These are phyloP conservation scores for Paratinospora sagittata DNA, from an alignment of 164 flowering plant species.

Conservation along the genomic window DNA sequence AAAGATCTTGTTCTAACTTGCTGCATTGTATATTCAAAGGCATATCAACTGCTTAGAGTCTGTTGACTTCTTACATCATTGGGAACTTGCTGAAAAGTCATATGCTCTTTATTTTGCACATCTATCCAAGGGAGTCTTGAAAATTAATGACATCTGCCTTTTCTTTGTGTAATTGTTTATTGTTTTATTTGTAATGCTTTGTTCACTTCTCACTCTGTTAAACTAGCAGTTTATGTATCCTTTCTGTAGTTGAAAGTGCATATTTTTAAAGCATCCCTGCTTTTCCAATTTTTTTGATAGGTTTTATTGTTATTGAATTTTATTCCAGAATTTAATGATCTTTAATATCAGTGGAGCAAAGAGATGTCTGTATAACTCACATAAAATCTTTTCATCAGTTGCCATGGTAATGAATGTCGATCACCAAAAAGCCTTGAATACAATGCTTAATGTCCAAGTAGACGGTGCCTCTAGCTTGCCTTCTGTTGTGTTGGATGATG, in stretches of 20 bases:
- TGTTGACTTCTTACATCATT: background rate
- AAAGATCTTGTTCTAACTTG: background rate
- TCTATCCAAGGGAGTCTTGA: background rate
- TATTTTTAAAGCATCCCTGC: background rate
- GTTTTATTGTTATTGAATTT: background rate
- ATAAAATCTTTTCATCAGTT: background rate
- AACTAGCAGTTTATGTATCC: background rate
- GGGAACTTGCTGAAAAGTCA: background rate
- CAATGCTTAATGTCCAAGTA: slow-evolving; percentile 32
- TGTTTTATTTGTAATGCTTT: background rate
- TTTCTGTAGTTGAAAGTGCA: background rate
- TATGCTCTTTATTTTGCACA: background rate
- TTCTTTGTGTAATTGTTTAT: background rate
- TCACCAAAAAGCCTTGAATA: slow-evolving; percentile 15
- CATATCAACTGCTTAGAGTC: background rate
- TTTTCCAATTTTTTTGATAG: background rate
- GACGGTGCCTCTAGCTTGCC: slow-evolving; percentile 20
- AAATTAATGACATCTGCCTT: background rate
- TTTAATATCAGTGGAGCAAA: slow-evolving; percentile 14
- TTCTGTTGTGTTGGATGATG: slow-evolving; percentile 21
- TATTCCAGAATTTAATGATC: slow-evolving; percentile 19
- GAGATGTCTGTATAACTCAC: slow-evolving; percentile 9
- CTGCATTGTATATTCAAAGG: background rate
- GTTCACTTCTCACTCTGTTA: background rate
- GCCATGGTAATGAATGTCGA: background rate